Evolutionary conservation across 2,329 filamentous ascomycete genomes (phyloP).

Genomic region (Plenodomus lindquistii): DNA sequence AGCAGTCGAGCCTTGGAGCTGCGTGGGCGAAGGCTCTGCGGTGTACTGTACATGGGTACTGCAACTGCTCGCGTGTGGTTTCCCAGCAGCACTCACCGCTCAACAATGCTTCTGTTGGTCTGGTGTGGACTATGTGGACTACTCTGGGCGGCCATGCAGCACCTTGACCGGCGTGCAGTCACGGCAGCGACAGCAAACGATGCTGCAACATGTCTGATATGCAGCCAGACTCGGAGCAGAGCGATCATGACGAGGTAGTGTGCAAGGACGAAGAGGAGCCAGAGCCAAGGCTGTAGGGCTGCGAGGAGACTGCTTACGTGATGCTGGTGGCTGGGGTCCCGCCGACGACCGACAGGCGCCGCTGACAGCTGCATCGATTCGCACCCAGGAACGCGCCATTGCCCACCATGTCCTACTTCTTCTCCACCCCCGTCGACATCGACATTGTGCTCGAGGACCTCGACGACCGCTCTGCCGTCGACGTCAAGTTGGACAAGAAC

Average conservation of each 20-base stretch:
- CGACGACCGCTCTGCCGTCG: conserved; percentile 92
- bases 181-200: no score
- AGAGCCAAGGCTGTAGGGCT: no score
- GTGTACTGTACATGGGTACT: conserved; percentile 3
- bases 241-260: no score
- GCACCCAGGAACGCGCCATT: conserved; percentile 17
- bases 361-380: conserved; percentile 16
- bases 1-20: conserved; percentile 5
- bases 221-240: conserved; percentile 11
- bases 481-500: conserved; percentile 98
- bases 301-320: no score
- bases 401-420: conserved; percentile 79
- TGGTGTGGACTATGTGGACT: no score
- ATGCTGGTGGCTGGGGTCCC: no score
- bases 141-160: no score
- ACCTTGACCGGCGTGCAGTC: no score
- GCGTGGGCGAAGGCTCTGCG: conserved; percentile 4
- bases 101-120: no score
- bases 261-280: no score
- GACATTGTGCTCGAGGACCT: conserved; percentile 96
- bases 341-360: conserved; percentile 18
- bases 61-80: conserved; percentile 14
- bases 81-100: not conserved
- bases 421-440: conserved; percentile 97
- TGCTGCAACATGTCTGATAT: no score